These are phyloP conservation scores for Exobasidium cylindrosporum DNA, from an alignment of 1,284 basidiomycete species.

Conservation along the genomic window DNA sequence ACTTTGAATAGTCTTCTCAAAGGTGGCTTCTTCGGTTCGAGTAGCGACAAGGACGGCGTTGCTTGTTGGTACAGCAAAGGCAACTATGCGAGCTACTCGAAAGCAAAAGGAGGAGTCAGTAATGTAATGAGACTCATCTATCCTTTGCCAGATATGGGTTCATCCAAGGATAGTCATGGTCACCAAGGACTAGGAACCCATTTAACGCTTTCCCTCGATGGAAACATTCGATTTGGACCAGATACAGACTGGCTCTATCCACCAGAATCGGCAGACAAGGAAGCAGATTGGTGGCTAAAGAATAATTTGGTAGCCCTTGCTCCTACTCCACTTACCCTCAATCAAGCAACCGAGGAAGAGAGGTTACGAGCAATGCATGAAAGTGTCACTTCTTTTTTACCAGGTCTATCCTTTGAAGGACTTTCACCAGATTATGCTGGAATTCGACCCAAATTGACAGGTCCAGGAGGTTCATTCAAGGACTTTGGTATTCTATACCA, in stretches of 20 bases:
- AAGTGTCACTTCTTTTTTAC: conserved; percentile 64
- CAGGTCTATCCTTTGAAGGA: conserved; percentile 65
- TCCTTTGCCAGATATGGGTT: conserved; percentile 40
- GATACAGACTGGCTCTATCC: conserved; percentile 79
- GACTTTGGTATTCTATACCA: conserved; percentile 67
- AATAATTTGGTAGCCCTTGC: conserved; percentile 21
- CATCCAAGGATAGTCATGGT: conserved; percentile 27
- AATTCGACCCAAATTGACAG: conserved; percentile 81
- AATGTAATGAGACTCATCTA: conserved; percentile 47
- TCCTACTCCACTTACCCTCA: not conserved
- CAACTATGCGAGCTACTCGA: conserved; percentile 48
- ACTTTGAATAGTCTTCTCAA: conserved; percentile 42
- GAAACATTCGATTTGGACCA: conserved; percentile 86
- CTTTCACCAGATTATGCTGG: conserved; percentile 86
- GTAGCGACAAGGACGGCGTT: not conserved
- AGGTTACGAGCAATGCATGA: conserved; percentile 43
- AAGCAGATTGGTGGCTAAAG: conserved; percentile 38
- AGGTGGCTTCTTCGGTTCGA: conserved; percentile 9
- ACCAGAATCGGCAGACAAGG: conserved; percentile 21
- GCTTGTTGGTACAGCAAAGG: conserved; percentile 14
- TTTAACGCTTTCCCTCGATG: conserved; percentile 70
- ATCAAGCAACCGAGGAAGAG: conserved; percentile 21
- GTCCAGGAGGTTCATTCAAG: conserved; percentile 69
- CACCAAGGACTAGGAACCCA: conserved; percentile 49
- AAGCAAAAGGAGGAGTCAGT: conserved; percentile 41